Percentiles rank a stretch among this genome's conserved stretches.
These are phyloP conservation scores for Saxophila tyrrhenica DNA, from an alignment of 495 filamentous ascomycete species.

Conservation along the genomic window DNA sequence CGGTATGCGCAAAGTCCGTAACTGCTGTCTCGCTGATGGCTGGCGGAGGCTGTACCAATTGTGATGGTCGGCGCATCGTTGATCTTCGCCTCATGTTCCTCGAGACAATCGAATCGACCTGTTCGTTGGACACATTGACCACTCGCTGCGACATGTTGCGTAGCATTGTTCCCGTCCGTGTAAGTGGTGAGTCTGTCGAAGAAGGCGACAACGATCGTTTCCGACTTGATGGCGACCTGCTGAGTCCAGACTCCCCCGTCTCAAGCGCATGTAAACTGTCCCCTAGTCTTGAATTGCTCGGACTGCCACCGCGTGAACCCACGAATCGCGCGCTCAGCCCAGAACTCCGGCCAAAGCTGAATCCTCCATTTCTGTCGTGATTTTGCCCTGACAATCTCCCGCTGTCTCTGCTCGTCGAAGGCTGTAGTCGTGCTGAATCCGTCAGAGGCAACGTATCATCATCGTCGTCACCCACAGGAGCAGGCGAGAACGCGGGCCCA, in stretches of 20 bases:
- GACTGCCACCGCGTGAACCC: not conserved
- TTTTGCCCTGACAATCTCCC: constrained; percentile 35
- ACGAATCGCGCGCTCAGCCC: constrained; percentile 10
- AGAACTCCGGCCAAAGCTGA: constrained; percentile 30
- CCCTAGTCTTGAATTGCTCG: constrained; percentile 35
- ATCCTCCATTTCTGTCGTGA: constrained; percentile 52
- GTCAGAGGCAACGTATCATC: constrained; percentile 44
- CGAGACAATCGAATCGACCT: constrained; percentile 52
- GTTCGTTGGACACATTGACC: constrained; percentile 90
- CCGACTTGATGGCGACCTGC: constrained; percentile 33
- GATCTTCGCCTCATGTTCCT: constrained; percentile 54
- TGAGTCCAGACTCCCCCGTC: constrained; percentile 9
- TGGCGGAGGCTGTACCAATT: constrained; percentile 15
- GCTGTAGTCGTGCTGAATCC: constrained; percentile 24
- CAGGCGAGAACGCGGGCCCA: constrained; percentile 16
- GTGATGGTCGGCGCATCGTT: constrained; percentile 29
- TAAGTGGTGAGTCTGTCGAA: constrained; percentile 53
- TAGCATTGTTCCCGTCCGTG: constrained; percentile 79
- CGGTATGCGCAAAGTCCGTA: constrained; percentile 48
- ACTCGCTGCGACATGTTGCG: constrained; percentile 96
- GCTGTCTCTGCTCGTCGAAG: constrained; percentile 18
- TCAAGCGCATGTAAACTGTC: constrained; percentile 20
- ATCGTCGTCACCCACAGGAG: constrained; percentile 31
- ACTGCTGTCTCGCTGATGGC: constrained; percentile 35
- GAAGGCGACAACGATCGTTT: constrained; percentile 53